Evolutionary conservation across 768 basidiomycete genomes (phyloP), one percentile per base, ranked within the genome.

Genomic region (Cystobasidium ongulense): DNA sequence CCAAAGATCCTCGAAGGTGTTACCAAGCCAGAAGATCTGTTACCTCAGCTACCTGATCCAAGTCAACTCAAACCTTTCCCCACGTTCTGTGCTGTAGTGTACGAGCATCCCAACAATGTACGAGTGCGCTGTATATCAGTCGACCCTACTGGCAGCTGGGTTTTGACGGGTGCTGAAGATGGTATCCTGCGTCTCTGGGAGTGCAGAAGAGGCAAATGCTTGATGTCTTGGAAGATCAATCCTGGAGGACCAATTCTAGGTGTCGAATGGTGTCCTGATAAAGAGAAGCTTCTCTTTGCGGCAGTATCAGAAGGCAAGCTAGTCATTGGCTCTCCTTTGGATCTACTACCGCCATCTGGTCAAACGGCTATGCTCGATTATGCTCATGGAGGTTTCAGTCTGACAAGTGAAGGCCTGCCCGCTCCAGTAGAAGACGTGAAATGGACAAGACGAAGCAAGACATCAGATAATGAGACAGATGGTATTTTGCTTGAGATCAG

Each of bases 61-160:
- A 89, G 83, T 78, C 94, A 90, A 79, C 83, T 99, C 63, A 88
- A 88, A 70, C 96, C 96, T 1, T 99, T 97, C 89, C 96, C 96
- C 5, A 90, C 86, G 72, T 90, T 93, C 79, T 86, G 85, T 74
- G 87, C 88, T 50, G 84, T 97, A 72, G 84, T 84, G 76, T 88
- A 92, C 77, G 78, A 82, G 18, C 95, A 96, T 80, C 81, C 85
- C 0, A 84, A 84, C 25, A 79, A 80, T 46, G 84, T 86, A 41
- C 86, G 90, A 38, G 89, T 88, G 35, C 85, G 95, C 71, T 88
- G 88, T 77, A 80, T 92, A 61, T 87, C 87, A 68, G 81, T 90
- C 68, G 94, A 92, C 79, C 90, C 93, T 8, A 89, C 92, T 75
- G 93, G 94, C 43, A 87, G 86, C 46, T 99, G 95, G 94, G 88